A percentile compares a stretch with the other conserved stretches of the same genome.
Evolutionary conservation across 306 rosid species (phyloP).

Genomic region (Malus sylvestris): DNA sequence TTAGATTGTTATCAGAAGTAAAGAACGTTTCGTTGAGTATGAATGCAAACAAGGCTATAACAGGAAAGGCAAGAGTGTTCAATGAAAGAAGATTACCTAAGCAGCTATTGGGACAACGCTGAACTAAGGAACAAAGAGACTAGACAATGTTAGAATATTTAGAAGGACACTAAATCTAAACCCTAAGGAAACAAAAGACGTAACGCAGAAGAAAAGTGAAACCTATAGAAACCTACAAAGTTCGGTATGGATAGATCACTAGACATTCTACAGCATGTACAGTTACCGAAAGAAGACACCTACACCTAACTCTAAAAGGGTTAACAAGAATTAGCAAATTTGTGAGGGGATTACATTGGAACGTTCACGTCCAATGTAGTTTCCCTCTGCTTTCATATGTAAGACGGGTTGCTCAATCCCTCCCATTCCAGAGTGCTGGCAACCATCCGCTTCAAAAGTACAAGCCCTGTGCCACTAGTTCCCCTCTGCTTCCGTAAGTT

Average conservation of each 20-base stretch:
- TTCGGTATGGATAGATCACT: conserved; percentile 6
- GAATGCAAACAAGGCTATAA: conserved; percentile 11
- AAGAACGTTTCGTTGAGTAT: conserved; percentile 2
- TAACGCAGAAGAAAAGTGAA: neutral
- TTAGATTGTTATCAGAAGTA: conserved; percentile 18
- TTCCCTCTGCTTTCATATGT: conserved; percentile 26
- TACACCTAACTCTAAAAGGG: conserved; percentile 1
- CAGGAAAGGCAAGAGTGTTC: neutral
- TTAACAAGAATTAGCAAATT: neutral
- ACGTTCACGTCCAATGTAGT: conserved; percentile 17
- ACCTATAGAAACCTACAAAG: conserved; percentile 17
- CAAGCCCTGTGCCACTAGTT: neutral
- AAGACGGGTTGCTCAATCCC: conserved; percentile 20
- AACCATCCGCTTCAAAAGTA: conserved; percentile 10
- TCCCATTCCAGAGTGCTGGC: conserved; percentile 18
- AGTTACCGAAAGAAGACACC: neutral
- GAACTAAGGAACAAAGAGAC: neutral
- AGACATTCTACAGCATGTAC: conserved; percentile 14
- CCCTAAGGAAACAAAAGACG: neutral
- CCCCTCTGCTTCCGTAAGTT: conserved; percentile 24
- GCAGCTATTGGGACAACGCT: neutral
- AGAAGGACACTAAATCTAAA: neutral
- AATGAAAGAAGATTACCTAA: conserved; percentile 11
- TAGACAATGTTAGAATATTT: neutral
- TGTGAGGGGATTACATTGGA: neutral